Percentiles rank a stretch among this genome's conserved stretches.
Evolutionary conservation across 129 eudicot genomes (phyloP).

Genomic region (Chrysanthemum lavandulifolium): DNA sequence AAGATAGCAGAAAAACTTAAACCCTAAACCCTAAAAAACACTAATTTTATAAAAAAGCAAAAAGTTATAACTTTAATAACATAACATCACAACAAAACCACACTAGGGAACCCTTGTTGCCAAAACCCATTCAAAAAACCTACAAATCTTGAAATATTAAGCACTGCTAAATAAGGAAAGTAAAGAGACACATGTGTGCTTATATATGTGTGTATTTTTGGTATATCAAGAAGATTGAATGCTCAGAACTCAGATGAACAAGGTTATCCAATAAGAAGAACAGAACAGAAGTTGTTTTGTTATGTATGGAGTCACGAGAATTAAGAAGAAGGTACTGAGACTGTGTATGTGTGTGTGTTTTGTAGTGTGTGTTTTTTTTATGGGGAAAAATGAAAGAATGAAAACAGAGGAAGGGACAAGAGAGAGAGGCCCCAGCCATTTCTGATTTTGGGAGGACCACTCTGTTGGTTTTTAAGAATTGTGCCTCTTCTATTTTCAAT

Average conservation of each 20-base stretch:
- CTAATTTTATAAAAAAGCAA: constrained; percentile 26
- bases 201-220: constrained; percentile 3
- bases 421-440: constrained; percentile 25
- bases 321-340: constrained; percentile 36
- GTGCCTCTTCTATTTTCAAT: constrained; percentile 19
- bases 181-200: not conserved
- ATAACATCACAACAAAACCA: constrained; percentile 19
- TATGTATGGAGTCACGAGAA: constrained; percentile 36
- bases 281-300: constrained; percentile 25
- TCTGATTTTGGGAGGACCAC: constrained; percentile 34
- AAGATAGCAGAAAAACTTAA: constrained; percentile 23
- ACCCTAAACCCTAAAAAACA: constrained; percentile 43
- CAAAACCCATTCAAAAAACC: constrained; percentile 22
- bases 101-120: constrained; percentile 15
- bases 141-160: constrained; percentile 30
- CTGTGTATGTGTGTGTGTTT: constrained; percentile 21
- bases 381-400: constrained; percentile 11
- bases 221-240: constrained; percentile 29
- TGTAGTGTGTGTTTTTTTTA: constrained; percentile 21
- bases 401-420: constrained; percentile 35
- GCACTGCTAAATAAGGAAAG: constrained; percentile 32
- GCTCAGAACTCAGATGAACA: constrained; percentile 19
- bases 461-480: constrained; percentile 21
- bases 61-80: constrained; percentile 16
- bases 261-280: constrained; percentile 29